A percentile compares a stretch with the other conserved stretches of the same genome.
phyloP scores from a whole-genome alignment of 1,139 yeast species.

The Hyphopichia fennica region DNA sequence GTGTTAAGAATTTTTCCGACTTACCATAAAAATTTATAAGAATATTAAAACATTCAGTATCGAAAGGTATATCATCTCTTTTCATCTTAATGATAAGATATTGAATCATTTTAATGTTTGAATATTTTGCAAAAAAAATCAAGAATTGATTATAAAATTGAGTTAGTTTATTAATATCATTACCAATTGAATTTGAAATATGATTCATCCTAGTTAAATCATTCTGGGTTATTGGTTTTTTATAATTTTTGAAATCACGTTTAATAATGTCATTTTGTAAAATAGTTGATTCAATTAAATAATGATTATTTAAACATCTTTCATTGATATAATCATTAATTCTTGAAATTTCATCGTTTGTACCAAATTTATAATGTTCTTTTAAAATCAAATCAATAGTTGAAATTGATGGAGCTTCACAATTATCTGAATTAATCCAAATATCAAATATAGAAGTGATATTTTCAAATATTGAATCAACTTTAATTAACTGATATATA shows the following conservation, averaged over 20 bases:
- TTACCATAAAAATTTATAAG: conserved; percentile 24
- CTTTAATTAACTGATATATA: conserved; percentile 23
- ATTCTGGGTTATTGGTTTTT: conserved; percentile 23
- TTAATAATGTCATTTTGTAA: conserved; percentile 26
- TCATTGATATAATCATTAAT: conserved; percentile 15
- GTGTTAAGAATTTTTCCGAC: conserved; percentile 25
- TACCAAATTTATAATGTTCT: conserved; percentile 33
- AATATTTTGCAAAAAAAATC: conserved; percentile 13
- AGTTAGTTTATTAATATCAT: conserved; percentile 6
- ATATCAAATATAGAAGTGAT: conserved; percentile 21
- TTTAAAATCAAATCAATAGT: conserved; percentile 27
- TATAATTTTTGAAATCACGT: conserved; percentile 24
- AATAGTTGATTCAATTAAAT: conserved; percentile 22
- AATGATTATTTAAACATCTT: conserved; percentile 20
- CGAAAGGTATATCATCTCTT: conserved; percentile 18
- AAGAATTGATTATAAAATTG: conserved; percentile 14
- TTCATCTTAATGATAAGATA: conserved; percentile 25
- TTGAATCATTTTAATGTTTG: conserved; percentile 24
- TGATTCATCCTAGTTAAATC: conserved; percentile 23
- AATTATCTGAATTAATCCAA: conserved; percentile 29
- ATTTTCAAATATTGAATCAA: conserved; percentile 35
- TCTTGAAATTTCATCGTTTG: conserved; percentile 24
- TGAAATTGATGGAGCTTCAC: conserved; percentile 25
- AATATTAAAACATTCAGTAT: conserved; percentile 16
- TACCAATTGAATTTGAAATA: conserved; percentile 13